Evolutionary conservation across 2,329 filamentous ascomycete genomes (phyloP), one percentile per base, ranked within the genome.

Genomic region (Aureobasidium mangrovei): DNA sequence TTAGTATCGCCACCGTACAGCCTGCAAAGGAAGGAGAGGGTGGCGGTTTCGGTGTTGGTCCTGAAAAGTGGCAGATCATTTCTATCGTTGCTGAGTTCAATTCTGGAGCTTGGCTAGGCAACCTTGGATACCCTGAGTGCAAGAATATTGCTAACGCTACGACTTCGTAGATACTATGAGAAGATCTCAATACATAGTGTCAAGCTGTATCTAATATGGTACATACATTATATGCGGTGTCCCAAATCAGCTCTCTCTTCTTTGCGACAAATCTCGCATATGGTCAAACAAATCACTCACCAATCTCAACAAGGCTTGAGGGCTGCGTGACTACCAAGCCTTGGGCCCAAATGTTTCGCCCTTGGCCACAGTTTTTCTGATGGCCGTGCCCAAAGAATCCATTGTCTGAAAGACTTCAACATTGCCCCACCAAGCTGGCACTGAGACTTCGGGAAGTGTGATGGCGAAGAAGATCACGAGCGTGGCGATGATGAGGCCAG

Each of bases 61-160:
- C 33, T 24, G 31, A 46, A 7, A 61, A 57, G 8, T 67, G 63
- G 62, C 56, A 65, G 40, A 67, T 68, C 58, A 60, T 64, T 41
- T 63, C 61, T 18, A 62, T 67, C 35, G 66, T 65, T 60, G 64
- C 61, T 1, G 65, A 67, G 56, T 67, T 68, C 60, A 67, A 68
- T 61, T 62, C 59, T 51, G 66, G 66, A 41, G 64, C 62, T 33
- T 67, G 65, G 65, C 59, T 68, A 41, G 41, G 38, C 7, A 40
- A 55, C 12, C 32, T 53, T n/a, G 51, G 51, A 2, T 38, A 53
- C 5, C 51, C 51, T 7, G 51, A 53, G 35, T 53, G 51, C 9
- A 33, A 39, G 38, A 10, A 18, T 36, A 38, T 31, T 4, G 32
- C 29, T 8, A 52, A 52, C 24, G 24, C 29, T 6, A 52, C 48